Percentiles rank a stretch among this genome's conserved stretches.
phyloP scores from a whole-genome alignment of 208 protist genomes.

The Wallacemonas sp. region DNA sequence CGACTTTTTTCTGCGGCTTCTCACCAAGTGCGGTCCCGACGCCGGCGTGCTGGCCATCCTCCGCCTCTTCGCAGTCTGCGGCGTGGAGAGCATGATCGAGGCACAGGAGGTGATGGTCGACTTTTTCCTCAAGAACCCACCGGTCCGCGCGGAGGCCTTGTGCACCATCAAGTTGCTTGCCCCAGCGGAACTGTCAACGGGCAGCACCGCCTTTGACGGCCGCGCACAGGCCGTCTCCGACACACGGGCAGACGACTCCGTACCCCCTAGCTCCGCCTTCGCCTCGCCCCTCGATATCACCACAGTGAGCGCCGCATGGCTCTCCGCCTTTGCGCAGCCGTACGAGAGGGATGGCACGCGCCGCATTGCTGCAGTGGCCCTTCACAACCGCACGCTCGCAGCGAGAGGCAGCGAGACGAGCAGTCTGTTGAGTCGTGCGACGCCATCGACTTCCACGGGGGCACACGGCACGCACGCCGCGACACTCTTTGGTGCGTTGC shows the following conservation, averaged over 20 bases:
- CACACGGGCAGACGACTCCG: too few relatives aligned
- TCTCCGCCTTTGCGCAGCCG: too few relatives aligned
- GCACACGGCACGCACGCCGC: neutral
- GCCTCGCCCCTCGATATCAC: too few relatives aligned
- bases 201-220: neutral
- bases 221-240: too few relatives aligned
- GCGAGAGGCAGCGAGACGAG: neutral
- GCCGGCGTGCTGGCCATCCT: constrained; percentile 35
- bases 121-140: constrained; percentile 22
- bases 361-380: constrained; percentile 13
- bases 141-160: constrained; percentile 19
- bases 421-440: neutral
- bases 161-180: constrained; percentile 20
- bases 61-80: constrained; percentile 36
- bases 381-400: constrained; percentile 20
- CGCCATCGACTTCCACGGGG: neutral
- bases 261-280: too few relatives aligned
- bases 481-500: constrained; percentile 26
- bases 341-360: too few relatives aligned
- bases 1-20: constrained; percentile 40
- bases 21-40: constrained; percentile 26
- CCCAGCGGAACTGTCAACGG: neutral
- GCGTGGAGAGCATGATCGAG: constrained; percentile 46
- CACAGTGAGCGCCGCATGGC: too few relatives aligned
- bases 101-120: constrained; percentile 40